Evolutionary conservation across 73 alveolate species (phyloP).

Genomic region (Strombidium stylifer): DNA sequence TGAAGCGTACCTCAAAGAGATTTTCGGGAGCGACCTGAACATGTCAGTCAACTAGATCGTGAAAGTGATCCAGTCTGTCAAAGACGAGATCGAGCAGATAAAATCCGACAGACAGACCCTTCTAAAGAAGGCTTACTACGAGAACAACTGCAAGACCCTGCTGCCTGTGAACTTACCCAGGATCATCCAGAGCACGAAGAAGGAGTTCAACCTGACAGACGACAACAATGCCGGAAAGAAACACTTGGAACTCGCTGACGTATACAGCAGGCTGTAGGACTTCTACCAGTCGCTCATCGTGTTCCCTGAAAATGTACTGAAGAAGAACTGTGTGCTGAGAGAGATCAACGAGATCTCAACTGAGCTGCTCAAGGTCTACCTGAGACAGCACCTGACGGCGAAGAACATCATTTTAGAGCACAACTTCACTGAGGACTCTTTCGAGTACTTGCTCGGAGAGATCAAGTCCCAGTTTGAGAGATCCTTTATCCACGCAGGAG

Average conservation of each 20-base stretch:
- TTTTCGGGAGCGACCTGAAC: slow-evolving; percentile 63
- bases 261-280: slow-evolving; percentile 57
- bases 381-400: slow-evolving; percentile 47
- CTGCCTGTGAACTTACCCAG: slow-evolving; percentile 93
- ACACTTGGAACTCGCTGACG: slow-evolving; percentile 79
- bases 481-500: slow-evolving; percentile 92
- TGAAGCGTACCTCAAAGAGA: slow-evolving; percentile 9
- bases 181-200: slow-evolving; percentile 78
- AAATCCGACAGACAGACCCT: slow-evolving; percentile 73
- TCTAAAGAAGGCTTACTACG: slow-evolving; percentile 64
- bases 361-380: slow-evolving; percentile 77
- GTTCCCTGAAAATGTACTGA: slow-evolving; percentile 47
- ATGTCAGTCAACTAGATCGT: slow-evolving; percentile 43
- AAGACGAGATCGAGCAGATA: slow-evolving; percentile 73
- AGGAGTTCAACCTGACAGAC: slow-evolving; percentile 65
- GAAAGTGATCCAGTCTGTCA: slow-evolving; percentile 45
- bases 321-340: slow-evolving; percentile 7
- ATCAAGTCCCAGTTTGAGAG: slow-evolving; percentile 73
- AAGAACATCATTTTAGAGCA: slow-evolving; percentile 70
- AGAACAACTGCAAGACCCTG: slow-evolving; percentile 85
- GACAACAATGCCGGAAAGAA: slow-evolving; percentile 49
- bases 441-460: slow-evolving; percentile 95
- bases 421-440: slow-evolving; percentile 79
- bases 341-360: slow-evolving; percentile 77
- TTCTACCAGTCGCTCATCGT: slow-evolving; percentile 38